Evolutionary conservation across 371 early-diverging fungal genomes (phyloP).

Genomic region (Batrachochytrium dendrobatidis): DNA sequence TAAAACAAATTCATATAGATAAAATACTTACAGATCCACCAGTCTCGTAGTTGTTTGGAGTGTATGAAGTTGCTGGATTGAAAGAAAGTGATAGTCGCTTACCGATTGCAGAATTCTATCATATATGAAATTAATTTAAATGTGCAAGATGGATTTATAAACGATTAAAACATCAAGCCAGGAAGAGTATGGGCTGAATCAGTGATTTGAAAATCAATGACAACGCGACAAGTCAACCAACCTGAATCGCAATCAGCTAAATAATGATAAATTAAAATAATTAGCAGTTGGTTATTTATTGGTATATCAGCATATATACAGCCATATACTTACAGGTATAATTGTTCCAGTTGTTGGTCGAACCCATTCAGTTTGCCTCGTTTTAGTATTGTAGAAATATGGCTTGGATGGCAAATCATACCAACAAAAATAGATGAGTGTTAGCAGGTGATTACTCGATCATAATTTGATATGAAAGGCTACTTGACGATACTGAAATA

Average conservation of each 20-base stretch:
- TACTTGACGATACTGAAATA: neutral
- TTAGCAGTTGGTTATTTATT: neutral
- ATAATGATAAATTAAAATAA: neutral
- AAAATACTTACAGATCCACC: too few relatives aligned
- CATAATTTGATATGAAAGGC: conserved; percentile 4
- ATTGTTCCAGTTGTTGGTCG: conserved; percentile 65
- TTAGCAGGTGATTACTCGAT: neutral
- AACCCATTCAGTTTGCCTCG: conserved; percentile 79
- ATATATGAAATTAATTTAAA: conserved; percentile 4
- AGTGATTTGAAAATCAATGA: too few relatives aligned
- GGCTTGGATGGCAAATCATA: conserved; percentile 25
- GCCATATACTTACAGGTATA: conserved; percentile 56
- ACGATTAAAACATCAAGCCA: too few relatives aligned
- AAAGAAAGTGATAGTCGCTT: conserved; percentile 44
- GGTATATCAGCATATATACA: too few relatives aligned
- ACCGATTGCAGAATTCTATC: conserved; percentile 46
- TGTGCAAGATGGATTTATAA: conserved; percentile 9
- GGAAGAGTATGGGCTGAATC: too few relatives aligned
- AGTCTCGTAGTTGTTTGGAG: too few relatives aligned
- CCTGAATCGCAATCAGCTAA: conserved; percentile 24
- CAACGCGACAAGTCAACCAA: too few relatives aligned
- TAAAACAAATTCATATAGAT: too few relatives aligned
- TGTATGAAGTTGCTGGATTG: neutral
- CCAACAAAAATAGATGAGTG: neutral
- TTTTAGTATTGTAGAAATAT: conserved; percentile 83